These are phyloP conservation scores for Botrytis fragariae DNA, from an alignment of 2,329 filamentous ascomycete genomes.

Conservation along the genomic window DNA sequence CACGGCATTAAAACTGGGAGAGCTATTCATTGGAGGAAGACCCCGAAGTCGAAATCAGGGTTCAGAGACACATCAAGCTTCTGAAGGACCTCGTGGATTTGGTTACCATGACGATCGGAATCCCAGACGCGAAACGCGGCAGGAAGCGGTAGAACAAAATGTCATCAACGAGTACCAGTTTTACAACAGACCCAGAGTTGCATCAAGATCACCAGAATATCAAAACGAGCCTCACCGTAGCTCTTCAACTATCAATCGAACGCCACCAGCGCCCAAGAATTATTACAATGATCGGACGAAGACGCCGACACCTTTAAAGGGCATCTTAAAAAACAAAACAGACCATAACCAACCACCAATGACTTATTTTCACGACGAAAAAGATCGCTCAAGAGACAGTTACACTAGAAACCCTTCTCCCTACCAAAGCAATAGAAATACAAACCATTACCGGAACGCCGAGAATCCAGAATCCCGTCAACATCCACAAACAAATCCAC, in stretches of 20 bases:
- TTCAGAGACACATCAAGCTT: background rate
- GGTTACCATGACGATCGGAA: background rate
- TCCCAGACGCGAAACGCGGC: background rate
- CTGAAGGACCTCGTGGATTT: background rate
- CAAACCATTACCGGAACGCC: background rate
- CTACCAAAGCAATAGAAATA: background rate
- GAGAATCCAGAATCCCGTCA: background rate
- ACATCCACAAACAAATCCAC: background rate
- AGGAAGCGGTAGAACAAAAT: background rate
- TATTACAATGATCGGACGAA: background rate
- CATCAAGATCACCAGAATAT: background rate
- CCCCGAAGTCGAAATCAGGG: background rate
- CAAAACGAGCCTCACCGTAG: background rate
- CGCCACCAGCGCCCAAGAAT: background rate
- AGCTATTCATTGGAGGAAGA: background rate
- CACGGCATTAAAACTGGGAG: background rate
- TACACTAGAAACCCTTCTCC: background rate
- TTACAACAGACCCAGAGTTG: background rate
- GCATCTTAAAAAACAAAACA: background rate
- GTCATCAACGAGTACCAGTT: constrained; percentile 1
- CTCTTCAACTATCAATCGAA: background rate
- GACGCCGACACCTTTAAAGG: background rate
- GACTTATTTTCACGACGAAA: background rate
- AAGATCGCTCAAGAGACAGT: background rate
- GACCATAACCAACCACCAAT: no score